Percentiles rank a stretch among this genome's conserved stretches.
phyloP scores from a whole-genome alignment of 441 rosid genomes.

The Erodium trifolium region DNA sequence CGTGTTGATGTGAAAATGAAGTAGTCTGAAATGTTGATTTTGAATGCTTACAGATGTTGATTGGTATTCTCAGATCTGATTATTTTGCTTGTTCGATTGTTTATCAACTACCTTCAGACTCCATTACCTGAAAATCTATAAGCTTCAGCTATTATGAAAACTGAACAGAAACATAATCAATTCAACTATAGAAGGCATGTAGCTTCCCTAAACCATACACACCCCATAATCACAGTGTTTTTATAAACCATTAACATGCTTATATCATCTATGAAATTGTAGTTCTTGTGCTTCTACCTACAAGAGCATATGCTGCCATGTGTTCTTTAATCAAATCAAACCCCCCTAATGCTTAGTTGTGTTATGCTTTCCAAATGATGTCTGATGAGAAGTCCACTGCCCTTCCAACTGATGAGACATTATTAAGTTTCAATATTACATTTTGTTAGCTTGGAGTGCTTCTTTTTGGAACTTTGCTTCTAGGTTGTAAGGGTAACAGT shows the following conservation, averaged over 20 bases:
- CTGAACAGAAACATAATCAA: background rate
- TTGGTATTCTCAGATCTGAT: background rate
- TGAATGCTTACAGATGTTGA: background rate
- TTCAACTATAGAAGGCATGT: background rate
- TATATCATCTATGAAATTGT: too few relatives aligned
- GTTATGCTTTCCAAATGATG: too few relatives aligned
- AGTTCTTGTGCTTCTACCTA: too few relatives aligned
- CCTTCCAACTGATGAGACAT: too few relatives aligned
- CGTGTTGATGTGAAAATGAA: background rate
- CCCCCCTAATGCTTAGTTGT: too few relatives aligned
- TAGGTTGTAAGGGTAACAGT: too few relatives aligned
- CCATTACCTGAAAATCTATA: background rate
- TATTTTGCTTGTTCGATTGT: background rate
- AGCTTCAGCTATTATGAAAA: background rate
- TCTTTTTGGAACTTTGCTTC: too few relatives aligned
- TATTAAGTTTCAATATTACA: too few relatives aligned
- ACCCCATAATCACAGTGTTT: background rate
- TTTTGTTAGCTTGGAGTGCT: background rate
- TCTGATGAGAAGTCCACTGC: too few relatives aligned
- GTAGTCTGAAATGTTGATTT: background rate
- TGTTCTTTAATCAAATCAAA: too few relatives aligned
- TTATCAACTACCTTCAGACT: background rate
- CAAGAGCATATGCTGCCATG: too few relatives aligned
- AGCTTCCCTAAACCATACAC: background rate
- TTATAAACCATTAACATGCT: background rate